Evolutionary conservation across 2,329 filamentous ascomycete species (phyloP).

Genomic region (Epichloe scottii): DNA sequence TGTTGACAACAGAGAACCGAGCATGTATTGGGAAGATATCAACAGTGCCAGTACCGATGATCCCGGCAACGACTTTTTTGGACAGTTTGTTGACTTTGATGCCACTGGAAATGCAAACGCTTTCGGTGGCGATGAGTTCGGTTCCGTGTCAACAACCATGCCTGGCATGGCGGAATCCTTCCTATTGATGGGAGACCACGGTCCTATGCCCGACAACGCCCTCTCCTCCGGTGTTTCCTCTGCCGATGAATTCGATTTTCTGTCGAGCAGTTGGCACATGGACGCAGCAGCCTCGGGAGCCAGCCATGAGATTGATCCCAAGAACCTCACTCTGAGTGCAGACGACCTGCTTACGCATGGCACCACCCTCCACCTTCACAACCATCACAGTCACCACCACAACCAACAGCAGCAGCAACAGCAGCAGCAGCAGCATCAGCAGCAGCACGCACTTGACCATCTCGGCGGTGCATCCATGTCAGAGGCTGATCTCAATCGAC

Average conservation of each 20-base stretch:
- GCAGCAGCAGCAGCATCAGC: constrained; percentile 8
- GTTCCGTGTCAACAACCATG: constrained; percentile 12
- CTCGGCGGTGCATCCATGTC: constrained; percentile 29
- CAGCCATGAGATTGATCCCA: constrained; percentile 20
- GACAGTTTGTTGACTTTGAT: constrained; percentile 26
- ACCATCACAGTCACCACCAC: neutral
- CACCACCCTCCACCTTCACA: neutral
- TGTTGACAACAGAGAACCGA: constrained; percentile 22
- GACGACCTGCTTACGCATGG: constrained; percentile 2
- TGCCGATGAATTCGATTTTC: constrained; percentile 24
- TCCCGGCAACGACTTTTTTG: constrained; percentile 21
- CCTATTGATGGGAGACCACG: constrained; percentile 13
- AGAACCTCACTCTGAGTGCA: constrained; percentile 13
- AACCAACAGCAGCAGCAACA: constrained; percentile 1
- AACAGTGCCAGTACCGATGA: constrained; percentile 18
- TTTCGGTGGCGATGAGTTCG: constrained; percentile 11
- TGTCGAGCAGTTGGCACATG: constrained; percentile 21
- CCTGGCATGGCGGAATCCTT: constrained; percentile 16
- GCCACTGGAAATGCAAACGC: constrained; percentile 12
- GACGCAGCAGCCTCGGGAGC: constrained; percentile 13
- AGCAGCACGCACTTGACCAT: constrained; percentile 9
- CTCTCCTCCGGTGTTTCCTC: constrained; percentile 24
- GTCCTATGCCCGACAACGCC: constrained; percentile 14
- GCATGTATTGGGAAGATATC: constrained; percentile 23
- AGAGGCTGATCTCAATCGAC: constrained; percentile 32